Evolutionary conservation across 2,329 filamentous ascomycete genomes (phyloP).

Genomic region (Aspergillus ochraceus): DNA sequence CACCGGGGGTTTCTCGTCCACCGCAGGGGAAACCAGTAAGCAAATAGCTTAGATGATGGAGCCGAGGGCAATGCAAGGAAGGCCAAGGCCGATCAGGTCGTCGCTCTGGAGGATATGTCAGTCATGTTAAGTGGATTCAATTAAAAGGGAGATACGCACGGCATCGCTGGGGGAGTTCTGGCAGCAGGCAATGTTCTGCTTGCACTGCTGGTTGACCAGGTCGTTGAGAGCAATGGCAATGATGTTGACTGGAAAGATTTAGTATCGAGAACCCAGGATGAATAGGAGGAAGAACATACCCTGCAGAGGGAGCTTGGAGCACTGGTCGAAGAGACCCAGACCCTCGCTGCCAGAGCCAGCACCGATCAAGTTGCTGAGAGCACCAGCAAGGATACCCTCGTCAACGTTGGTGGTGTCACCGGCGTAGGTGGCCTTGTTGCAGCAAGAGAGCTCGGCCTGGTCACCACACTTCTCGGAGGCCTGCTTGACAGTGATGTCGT

Average conservation of each 20-base stretch:
- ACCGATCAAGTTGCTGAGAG: slow-evolving; percentile 36
- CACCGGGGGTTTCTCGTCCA: neutral
- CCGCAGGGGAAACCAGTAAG: neutral
- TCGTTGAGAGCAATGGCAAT: slow-evolving; percentile 32
- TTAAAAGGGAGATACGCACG: slow-evolving; percentile 17
- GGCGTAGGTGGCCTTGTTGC: slow-evolving; percentile 40
- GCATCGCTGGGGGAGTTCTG: slow-evolving; percentile 35
- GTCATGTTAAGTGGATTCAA: too few species aligned
- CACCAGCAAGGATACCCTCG: slow-evolving; percentile 34
- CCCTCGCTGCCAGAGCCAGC: slow-evolving; percentile 33
- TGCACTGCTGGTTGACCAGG: slow-evolving; percentile 40
- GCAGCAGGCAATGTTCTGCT: slow-evolving; percentile 44
- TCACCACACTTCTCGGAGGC: slow-evolving; percentile 41
- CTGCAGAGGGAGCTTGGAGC: slow-evolving; percentile 39
- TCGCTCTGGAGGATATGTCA: slow-evolving; percentile 22
- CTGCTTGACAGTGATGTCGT: slow-evolving; percentile 36
- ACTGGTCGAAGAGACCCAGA: slow-evolving; percentile 43
- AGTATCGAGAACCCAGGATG: neutral
- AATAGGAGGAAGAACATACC: slow-evolving; percentile 21
- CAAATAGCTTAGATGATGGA: slow-evolving; percentile 36
- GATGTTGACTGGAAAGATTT: slow-evolving; percentile 21
- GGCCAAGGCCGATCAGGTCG: slow-evolving; percentile 35
- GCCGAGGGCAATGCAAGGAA: slow-evolving; percentile 42
- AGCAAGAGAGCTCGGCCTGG: slow-evolving; percentile 40
- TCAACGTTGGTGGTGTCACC: slow-evolving; percentile 36